A percentile compares a stretch with the other conserved stretches of the same genome.
These are phyloP conservation scores for Globisporangium acanthophoron DNA, from an alignment of 352 stramenopile species.

Conservation along the genomic window DNA sequence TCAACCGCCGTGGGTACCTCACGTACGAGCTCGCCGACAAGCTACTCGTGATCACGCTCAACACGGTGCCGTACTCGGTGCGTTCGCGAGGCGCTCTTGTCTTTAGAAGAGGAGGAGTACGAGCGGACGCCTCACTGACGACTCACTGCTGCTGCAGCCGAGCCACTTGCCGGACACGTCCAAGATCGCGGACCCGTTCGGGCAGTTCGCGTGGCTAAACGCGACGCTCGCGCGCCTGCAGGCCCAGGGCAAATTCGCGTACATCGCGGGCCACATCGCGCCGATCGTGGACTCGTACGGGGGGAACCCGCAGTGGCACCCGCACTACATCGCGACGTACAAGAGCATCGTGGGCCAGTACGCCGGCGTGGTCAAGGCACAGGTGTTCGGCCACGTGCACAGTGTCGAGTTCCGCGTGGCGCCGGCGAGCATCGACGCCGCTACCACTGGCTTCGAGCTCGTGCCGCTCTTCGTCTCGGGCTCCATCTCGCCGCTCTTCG, in stretches of 20 bases:
- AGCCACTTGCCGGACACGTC: slow-evolving; percentile 74
- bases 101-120: too few species aligned
- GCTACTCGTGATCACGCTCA: slow-evolving; percentile 68
- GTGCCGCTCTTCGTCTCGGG: slow-evolving; percentile 76
- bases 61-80: slow-evolving; percentile 81
- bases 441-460: slow-evolving; percentile 19
- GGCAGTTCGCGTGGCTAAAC: slow-evolving; percentile 90
- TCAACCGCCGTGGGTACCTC: slow-evolving; percentile 60
- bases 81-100: background rate
- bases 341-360: slow-evolving; percentile 62
- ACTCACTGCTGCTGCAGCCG: slow-evolving; percentile 24
- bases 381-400: slow-evolving; percentile 92
- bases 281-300: slow-evolving; percentile 86
- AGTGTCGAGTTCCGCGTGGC: slow-evolving; percentile 86
- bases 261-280: slow-evolving; percentile 89
- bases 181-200: slow-evolving; percentile 72
- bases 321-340: slow-evolving; percentile 83
- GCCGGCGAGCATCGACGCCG: slow-evolving; percentile 12
- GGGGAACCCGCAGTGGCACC: slow-evolving; percentile 80
- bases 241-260: slow-evolving; percentile 51
- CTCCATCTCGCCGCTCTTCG: slow-evolving; percentile 87
- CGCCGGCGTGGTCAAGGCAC: slow-evolving; percentile 61
- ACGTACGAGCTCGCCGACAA: slow-evolving; percentile 60
- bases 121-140: too few species aligned
- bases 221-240: slow-evolving; percentile 50